Evolutionary conservation across 192 early-diverging fungal species (phyloP), one percentile per base, ranked within the genome.

Genomic region (Rhizoclosmatium globosum): DNA sequence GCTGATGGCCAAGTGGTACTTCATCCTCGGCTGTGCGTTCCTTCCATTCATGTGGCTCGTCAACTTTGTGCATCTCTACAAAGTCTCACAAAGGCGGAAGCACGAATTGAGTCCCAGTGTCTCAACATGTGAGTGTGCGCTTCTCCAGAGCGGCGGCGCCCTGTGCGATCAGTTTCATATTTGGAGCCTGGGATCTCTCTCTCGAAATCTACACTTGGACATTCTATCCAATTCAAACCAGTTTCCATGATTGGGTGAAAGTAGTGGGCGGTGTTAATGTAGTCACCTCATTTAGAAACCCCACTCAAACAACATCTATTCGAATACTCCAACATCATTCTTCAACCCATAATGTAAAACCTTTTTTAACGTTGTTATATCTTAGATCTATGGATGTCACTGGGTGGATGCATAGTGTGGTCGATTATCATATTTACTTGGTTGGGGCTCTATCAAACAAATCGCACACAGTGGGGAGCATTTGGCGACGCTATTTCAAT

Each of bases 1-100:
- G 7, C 48, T 68, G n/a, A 79, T 92, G 19, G 87, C 89, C 61
- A 88, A 87, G 69, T 85, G 84, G 48, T 89, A 92, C 74, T 94
- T 94, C 70, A 83, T 80, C 15, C 62, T 62, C 31, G 84, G 84
- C 7, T 76, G 80, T 38, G 75, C 81, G 17, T 74, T 48, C 47
- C 53, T 72, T 11, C 93, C 93, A 1, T 87, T 90, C 68, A 82
- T 94, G 50, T 94, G 93, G 93, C 81, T 94, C 13, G 85, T 93
- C 53, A 94, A 94, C 76, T 82, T 89, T 68, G 79, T 92, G 23
- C 92, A 94, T 71, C 79, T 94, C 62, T 92, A 87, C 78, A 87
- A 87, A 15, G 85, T 83, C 2, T 82, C 84, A 3, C 43, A 65
- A 39, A 85, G 87, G 59, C 81, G 89, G 31, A 47, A 60, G n/a